A percentile compares a stretch with the other conserved stretches of the same genome.
phyloP scores from a whole-genome alignment of 176 grass and related monocot genomes.

The Carex cristatella region DNA sequence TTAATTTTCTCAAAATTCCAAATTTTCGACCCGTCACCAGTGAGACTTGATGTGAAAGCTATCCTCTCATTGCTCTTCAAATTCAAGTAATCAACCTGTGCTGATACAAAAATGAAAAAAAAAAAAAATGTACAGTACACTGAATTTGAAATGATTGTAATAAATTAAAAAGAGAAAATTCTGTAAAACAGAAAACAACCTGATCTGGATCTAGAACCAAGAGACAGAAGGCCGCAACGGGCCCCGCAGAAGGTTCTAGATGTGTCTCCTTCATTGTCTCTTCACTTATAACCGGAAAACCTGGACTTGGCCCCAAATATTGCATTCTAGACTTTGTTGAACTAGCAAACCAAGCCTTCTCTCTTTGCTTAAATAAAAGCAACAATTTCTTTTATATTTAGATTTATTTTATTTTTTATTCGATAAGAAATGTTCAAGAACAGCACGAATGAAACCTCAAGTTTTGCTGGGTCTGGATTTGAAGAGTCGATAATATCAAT shows the following conservation, averaged over 20 bases:
- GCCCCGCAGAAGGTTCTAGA: constrained; percentile 56
- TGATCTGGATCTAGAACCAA: constrained; percentile 81
- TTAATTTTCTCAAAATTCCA: constrained; percentile 56
- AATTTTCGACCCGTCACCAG: constrained; percentile 26
- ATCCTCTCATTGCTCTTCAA: constrained; percentile 78
- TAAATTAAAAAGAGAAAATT: constrained; percentile 3
- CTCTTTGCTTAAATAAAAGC: constrained; percentile 48
- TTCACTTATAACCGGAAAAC: constrained; percentile 40
- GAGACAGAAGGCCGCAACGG: constrained; percentile 69
- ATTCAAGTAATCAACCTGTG: constrained; percentile 83
- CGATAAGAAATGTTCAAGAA: neutral
- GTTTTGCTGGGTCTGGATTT: constrained; percentile 41
- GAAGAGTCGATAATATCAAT: constrained; percentile 63
- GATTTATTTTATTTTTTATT: neutral
- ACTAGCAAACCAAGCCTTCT: constrained; percentile 76
- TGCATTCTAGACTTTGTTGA: constrained; percentile 72
- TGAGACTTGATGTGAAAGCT: constrained; percentile 47
- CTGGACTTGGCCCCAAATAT: constrained; percentile 69
- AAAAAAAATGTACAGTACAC: neutral
- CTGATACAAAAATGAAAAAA: constrained; percentile 3
- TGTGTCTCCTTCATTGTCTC: constrained; percentile 33
- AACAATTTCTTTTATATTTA: neutral
- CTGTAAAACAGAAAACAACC: constrained; percentile 30
- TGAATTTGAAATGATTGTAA: neutral
- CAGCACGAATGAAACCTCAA: constrained; percentile 53